Base-by-base conservation (phyloP, 352 stramenopile species). In the Phytophthora constricta region DNA sequence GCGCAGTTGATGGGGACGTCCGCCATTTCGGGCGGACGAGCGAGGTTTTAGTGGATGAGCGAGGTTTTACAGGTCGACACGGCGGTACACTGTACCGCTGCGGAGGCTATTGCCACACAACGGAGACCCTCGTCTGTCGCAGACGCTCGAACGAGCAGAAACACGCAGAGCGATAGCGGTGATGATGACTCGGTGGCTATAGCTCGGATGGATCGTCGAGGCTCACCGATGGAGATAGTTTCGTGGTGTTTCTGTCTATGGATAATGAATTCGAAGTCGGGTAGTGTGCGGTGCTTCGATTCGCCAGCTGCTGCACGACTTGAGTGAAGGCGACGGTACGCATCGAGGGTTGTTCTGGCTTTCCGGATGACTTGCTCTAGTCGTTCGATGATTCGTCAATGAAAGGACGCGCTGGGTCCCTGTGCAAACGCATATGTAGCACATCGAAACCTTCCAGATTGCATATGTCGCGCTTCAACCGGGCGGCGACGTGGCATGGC, bases 401-500 rank as follows among this genome's bases (percentile, higher is more conserved):
- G 31, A 37, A 37, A 37, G 31, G 31, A 13, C 31, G 31, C 31
- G 31, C n/a, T n/a, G n/a, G n/a, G n/a, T n/a, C n/a, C 39, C 39
- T 46, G 39, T 46, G 39, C 13, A 46, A 46, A 22, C 39, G 39
- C 39, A 46, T 46, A 46, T 46, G 39, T 19, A n/a, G 39, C 39
- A 46, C 8, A 22, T 46, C n/a, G 39, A n/a, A n/a, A n/a, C n/a
- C n/a, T n/a, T n/a, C n/a, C n/a, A n/a, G n/a, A n/a, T n/a, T n/a
- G n/a, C n/a, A n/a, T n/a, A n/a, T n/a, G n/a, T n/a, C n/a, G n/a
- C n/a, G n/a, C 39, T 46, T n/a, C 39, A 3, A 22, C 10, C 8
- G 39, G 39, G 17, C 39, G 8, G 17, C 39, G 13, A 9, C n/a
- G 7, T 14, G 17, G n/a, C 10, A 46, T 46, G 10, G 39, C 10